Percentiles rank a stretch among this genome's conserved stretches.
Evolutionary conservation across 805 yeast genomes (phyloP).

Genomic region (Ogataea dorogensis): DNA sequence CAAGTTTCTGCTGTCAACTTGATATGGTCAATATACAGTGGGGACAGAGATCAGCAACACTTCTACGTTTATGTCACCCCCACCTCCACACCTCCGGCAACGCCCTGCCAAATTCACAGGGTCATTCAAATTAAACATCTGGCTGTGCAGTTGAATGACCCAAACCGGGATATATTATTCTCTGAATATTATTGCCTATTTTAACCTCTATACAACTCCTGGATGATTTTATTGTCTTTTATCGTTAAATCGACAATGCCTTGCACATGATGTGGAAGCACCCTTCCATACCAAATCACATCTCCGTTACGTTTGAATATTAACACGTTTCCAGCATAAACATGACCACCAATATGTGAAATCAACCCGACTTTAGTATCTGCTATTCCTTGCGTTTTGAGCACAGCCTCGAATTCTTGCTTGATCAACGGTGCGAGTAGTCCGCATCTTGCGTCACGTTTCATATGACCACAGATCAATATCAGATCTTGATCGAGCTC

Average conservation of each 20-base stretch:
- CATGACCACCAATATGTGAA: conserved; percentile 86
- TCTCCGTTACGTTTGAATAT: conserved; percentile 47
- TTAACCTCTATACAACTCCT: conserved; percentile 55
- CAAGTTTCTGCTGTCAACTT: too few species aligned
- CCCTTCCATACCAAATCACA: conserved; percentile 75
- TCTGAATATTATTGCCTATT: neutral
- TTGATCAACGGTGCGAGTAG: conserved; percentile 55
- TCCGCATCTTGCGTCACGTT: conserved; percentile 69
- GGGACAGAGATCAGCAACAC: too few species aligned
- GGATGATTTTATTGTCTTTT: conserved; percentile 46
- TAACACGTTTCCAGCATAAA: conserved; percentile 78
- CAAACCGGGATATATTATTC: neutral
- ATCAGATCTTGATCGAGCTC: conserved; percentile 35
- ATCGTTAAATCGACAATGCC: conserved; percentile 61
- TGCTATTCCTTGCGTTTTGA: conserved; percentile 30
- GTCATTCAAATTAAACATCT: neutral
- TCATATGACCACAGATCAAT: conserved; percentile 64
- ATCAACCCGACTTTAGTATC: conserved; percentile 46
- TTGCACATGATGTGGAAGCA: conserved; percentile 62
- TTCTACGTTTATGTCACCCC: too few species aligned
- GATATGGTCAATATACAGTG: too few species aligned
- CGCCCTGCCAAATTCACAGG: neutral
- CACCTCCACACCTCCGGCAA: neutral
- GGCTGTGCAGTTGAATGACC: conserved; percentile 10
- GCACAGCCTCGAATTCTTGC: conserved; percentile 47